Conservation (phyloP, 2,329 filamentous ascomycete species). For the Cladosporium oxysporum region DNA sequence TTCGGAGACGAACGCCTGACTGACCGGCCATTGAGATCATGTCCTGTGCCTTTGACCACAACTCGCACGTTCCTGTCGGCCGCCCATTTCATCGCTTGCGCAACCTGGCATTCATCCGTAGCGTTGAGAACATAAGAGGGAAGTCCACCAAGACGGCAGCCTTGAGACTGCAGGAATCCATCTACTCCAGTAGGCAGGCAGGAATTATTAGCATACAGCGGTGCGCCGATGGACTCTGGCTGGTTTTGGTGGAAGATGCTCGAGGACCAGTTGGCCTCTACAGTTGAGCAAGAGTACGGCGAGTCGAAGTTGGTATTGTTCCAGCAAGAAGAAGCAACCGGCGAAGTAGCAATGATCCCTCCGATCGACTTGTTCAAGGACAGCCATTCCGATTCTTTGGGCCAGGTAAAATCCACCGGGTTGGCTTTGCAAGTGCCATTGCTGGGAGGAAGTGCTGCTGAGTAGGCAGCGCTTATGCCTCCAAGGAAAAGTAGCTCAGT, state of each 20-base stretch:
- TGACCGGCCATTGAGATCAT: slow-evolving; percentile 25
- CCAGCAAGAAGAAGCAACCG: slow-evolving; percentile 39
- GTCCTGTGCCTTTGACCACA: slow-evolving; percentile 26
- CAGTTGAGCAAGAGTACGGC: slow-evolving; percentile 28
- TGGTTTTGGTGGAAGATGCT: slow-evolving; percentile 34
- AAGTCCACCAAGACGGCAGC: slow-evolving; percentile 36
- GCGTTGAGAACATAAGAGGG: slow-evolving; percentile 40
- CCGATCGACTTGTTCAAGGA: slow-evolving; percentile 22
- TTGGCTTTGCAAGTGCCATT: slow-evolving; percentile 22
- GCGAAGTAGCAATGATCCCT: slow-evolving; percentile 31
- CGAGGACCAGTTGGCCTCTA: slow-evolving; percentile 35
- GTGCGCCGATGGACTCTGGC: slow-evolving; percentile 38
- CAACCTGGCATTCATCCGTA: slow-evolving; percentile 32
- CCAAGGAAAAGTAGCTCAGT: not conserved
- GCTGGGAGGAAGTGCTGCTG: not conserved
- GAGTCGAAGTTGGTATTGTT: slow-evolving; percentile 34
- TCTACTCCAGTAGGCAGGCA: slow-evolving; percentile 34
- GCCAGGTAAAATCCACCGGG: slow-evolving; percentile 23
- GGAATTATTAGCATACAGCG: slow-evolving; percentile 38
- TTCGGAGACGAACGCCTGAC: not conserved
- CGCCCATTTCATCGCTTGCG: slow-evolving; percentile 35
- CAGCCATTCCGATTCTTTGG: slow-evolving; percentile 17
- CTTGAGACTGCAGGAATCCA: slow-evolving; percentile 31
- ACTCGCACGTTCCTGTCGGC: slow-evolving; percentile 22
- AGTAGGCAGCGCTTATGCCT: not conserved